A percentile compares a stretch with the other conserved stretches of the same genome.
phyloP scores from a whole-genome alignment of 176 grass and related monocot species.

The Echinochloa phyllopogon region DNA sequence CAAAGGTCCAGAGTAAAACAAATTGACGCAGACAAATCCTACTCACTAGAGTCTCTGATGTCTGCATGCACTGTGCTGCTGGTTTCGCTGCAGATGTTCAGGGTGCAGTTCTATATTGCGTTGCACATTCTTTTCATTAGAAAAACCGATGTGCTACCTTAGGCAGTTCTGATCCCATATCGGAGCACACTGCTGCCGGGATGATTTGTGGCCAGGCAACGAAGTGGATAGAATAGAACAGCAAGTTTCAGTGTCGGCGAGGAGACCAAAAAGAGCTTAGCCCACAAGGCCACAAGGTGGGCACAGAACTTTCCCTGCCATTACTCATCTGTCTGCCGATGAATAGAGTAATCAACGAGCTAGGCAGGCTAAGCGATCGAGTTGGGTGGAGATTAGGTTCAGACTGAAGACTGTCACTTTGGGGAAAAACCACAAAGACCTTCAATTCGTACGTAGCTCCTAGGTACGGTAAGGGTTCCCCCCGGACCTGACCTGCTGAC shows the following conservation, averaged over 20 bases:
- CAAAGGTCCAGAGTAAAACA: background rate
- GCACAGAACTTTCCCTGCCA: conserved; percentile 4
- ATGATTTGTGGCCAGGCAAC: background rate
- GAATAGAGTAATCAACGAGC: conserved; percentile 23
- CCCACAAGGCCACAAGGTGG: background rate
- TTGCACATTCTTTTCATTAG: background rate
- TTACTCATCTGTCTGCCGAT: background rate
- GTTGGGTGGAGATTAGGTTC: conserved; percentile 42
- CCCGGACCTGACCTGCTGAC: background rate
- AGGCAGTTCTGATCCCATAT: conserved; percentile 38
- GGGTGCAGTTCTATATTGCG: background rate
- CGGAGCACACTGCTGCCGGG: background rate
- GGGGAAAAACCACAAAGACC: conserved; percentile 21
- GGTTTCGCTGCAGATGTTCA: conserved; percentile 23
- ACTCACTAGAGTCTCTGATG: background rate
- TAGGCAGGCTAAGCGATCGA: background rate
- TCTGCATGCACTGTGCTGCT: background rate
- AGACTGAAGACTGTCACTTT: background rate
- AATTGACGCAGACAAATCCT: background rate
- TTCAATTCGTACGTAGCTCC: background rate
- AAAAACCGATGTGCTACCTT: background rate
- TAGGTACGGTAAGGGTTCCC: background rate
- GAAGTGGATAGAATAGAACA: conserved; percentile 19
- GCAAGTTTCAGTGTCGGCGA: conserved; percentile 22
- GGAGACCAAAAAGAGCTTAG: background rate